Evolutionary conservation across 192 early-diverging fungal genomes (phyloP).

Genomic region (Coemansia sp.): DNA sequence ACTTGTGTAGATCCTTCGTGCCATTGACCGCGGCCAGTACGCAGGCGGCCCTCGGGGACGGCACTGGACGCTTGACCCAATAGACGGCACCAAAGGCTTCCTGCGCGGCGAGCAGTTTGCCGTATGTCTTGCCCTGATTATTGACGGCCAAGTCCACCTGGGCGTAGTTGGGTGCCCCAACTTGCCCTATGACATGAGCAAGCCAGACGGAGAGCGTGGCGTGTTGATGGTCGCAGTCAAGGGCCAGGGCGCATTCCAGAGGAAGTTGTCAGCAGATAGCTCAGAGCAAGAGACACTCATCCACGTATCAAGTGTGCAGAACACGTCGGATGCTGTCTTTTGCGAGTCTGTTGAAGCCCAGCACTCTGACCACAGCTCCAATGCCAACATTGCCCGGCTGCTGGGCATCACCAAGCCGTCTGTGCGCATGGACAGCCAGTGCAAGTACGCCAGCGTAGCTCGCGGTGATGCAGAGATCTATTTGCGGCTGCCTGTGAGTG

Average conservation of each 20-base stretch:
- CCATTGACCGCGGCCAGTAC: slow-evolving; percentile 91
- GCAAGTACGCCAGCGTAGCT: slow-evolving; percentile 91
- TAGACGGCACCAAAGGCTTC: slow-evolving; percentile 99
- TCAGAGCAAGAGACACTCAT: slow-evolving; percentile 60
- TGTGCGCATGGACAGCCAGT: slow-evolving; percentile 96
- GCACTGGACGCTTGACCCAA: slow-evolving; percentile 81
- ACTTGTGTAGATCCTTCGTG: slow-evolving; percentile 62
- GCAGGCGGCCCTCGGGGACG: slow-evolving; percentile 74
- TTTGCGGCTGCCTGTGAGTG: slow-evolving; percentile 75
- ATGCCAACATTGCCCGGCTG: slow-evolving; percentile 68
- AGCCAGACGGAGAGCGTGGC: slow-evolving; percentile 67
- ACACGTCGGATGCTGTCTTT: slow-evolving; percentile 67
- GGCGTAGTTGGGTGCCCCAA: slow-evolving; percentile 90
- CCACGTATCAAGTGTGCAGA: slow-evolving; percentile 48
- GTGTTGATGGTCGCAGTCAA: slow-evolving; percentile 83
- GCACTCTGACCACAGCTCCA: slow-evolving; percentile 84
- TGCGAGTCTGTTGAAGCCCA: slow-evolving; percentile 94
- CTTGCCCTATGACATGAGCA: slow-evolving; percentile 61
- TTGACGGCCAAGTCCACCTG: slow-evolving; percentile 83
- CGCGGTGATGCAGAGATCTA: slow-evolving; percentile 95
- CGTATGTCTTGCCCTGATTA: slow-evolving; percentile 89
- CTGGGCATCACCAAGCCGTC: slow-evolving; percentile 78
- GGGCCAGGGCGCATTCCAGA: slow-evolving; percentile 89
- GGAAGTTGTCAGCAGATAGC: slow-evolving; percentile 14
- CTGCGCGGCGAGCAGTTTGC: slow-evolving; percentile 96